Evolutionary conservation across 2,329 filamentous ascomycete genomes (phyloP).

Genomic region (Periconia digitata): DNA sequence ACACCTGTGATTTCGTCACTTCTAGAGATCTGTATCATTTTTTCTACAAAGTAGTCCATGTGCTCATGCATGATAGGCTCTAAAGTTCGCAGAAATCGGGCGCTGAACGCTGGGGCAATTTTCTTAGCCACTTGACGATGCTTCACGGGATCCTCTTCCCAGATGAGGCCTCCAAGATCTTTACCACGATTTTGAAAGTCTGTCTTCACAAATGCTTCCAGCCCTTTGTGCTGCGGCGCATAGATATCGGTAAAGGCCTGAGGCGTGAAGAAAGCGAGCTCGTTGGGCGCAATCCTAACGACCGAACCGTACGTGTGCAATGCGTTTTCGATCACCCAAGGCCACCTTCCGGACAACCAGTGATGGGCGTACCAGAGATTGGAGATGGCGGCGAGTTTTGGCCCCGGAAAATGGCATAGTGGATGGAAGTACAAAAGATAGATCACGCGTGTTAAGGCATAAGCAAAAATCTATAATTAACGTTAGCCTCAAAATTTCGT

Average conservation of each 20-base stretch:
- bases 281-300: conserved; percentile 37
- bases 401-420: conserved; percentile 41
- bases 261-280: conserved; percentile 20
- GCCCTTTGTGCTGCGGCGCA: conserved; percentile 5
- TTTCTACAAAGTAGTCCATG: conserved; percentile 7
- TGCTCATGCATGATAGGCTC: conserved; percentile 9
- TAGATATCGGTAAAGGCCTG: conserved; percentile 10
- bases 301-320: conserved; percentile 36
- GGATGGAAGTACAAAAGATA: conserved; percentile 43
- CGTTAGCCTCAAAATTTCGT: background rate
- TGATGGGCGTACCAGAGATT: conserved; percentile 9
- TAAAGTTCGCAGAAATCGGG: background rate
- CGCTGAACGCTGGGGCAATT: conserved; percentile 10
- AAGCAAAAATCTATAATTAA: conserved; percentile 6
- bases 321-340: conserved; percentile 9
- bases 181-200: conserved; percentile 6
- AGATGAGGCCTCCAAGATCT: conserved; percentile 4
- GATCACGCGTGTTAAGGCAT: conserved; percentile 11
- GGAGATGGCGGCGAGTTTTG: conserved; percentile 25
- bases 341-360: conserved; percentile 10
- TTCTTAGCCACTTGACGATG: conserved; percentile 9
- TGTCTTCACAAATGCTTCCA: conserved; percentile 7
- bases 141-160: conserved; percentile 8
- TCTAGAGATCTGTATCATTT: conserved; percentile 5
- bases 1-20: background rate